Conservation (phyloP, 441 rosid genomes). For the Gossypium schwendimanii region DNA sequence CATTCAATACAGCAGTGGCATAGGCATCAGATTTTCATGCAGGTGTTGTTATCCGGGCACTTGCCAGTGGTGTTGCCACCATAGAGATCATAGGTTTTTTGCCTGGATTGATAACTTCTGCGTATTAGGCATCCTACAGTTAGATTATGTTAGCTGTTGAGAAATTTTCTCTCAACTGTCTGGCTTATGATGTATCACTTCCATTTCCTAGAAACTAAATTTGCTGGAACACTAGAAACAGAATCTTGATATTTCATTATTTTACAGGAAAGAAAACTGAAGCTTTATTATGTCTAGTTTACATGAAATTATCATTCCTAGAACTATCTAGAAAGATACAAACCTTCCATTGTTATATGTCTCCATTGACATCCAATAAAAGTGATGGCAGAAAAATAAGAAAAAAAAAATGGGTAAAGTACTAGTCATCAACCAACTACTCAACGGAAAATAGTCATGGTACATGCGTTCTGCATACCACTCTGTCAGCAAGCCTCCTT, state of each 20-base stretch:
- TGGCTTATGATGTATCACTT: neutral
- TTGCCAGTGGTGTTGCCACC: neutral
- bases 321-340: conserved; percentile 12
- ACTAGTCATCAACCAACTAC: conserved; percentile 20
- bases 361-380: conserved; percentile 10
- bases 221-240: neutral
- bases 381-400: neutral
- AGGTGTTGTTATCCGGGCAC: neutral
- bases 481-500: conserved; percentile 11
- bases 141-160: neutral
- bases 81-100: neutral
- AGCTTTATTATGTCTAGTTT: conserved; percentile 19
- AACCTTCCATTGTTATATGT: conserved; percentile 15
- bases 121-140: neutral
- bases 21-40: conserved; percentile 85
- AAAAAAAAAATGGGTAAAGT: conserved; percentile 4
- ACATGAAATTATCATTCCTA: conserved; percentile 12
- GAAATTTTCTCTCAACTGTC: neutral
- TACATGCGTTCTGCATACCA: conserved; percentile 19
- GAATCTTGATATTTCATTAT: neutral
- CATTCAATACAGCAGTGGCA: conserved; percentile 65
- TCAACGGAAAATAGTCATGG: conserved; percentile 13
- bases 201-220: neutral
- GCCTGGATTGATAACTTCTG: neutral
- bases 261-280: conserved; percentile 7